These are phyloP conservation scores for Euphorbia pulcherrima DNA, from an alignment of 345 rosid genomes.

Conservation along the genomic window DNA sequence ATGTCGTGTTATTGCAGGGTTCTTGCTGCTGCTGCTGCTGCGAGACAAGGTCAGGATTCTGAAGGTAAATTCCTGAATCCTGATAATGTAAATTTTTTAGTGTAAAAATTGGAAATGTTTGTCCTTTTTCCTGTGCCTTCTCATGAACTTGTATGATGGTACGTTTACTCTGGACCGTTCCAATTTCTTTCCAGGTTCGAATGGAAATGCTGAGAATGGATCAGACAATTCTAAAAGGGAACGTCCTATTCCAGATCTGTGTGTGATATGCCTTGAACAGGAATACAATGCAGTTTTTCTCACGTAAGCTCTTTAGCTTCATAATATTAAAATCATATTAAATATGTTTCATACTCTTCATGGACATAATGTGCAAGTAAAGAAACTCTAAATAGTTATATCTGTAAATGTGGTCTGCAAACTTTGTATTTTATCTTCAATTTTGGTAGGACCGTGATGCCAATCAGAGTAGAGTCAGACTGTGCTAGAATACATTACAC, in stretches of 20 bases:
- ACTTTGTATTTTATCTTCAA: not conserved
- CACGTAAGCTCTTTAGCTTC: conserved; percentile 47
- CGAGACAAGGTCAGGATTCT: conserved; percentile 50
- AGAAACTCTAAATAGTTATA: not conserved
- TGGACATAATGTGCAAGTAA: not conserved
- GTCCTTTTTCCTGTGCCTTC: not conserved
- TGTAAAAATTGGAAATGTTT: not conserved
- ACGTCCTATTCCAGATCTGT: conserved; percentile 62
- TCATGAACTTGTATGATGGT: not conserved
- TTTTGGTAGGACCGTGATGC: not conserved
- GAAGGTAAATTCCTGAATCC: conserved; percentile 44
- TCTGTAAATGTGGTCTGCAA: not conserved
- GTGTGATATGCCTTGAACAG: conserved; percentile 94
- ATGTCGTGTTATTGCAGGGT: conserved; percentile 56
- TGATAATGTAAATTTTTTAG: too few species aligned
- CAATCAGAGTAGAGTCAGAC: not conserved
- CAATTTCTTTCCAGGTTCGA: conserved; percentile 38
- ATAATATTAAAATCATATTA: too few species aligned
- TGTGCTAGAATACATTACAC: too few species aligned
- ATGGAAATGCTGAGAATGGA: conserved; percentile 44
- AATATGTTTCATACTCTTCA: too few species aligned
- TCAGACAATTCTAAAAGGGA: conserved; percentile 52
- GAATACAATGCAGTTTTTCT: conserved; percentile 87
- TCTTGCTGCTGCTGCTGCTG: conserved; percentile 83
- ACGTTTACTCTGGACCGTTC: conserved; percentile 11